Evolutionary conservation across 148 eudicot genomes (phyloP).

Genomic region (Euryodendron excelsum): DNA sequence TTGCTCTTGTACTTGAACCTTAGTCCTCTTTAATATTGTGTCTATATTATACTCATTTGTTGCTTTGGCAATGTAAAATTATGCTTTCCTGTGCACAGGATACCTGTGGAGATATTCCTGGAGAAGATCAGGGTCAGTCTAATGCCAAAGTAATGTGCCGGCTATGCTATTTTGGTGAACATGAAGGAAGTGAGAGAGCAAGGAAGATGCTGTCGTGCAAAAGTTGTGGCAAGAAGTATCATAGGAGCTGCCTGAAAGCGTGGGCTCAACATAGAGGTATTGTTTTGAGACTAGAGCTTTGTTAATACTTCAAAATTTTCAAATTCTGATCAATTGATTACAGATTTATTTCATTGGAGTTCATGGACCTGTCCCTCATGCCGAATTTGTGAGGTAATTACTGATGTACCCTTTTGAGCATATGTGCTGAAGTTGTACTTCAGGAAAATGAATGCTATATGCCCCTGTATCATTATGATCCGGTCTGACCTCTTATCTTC

Average conservation of each 20-base stretch:
- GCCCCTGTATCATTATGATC: background rate
- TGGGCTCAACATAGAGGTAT: slow-evolving; percentile 94
- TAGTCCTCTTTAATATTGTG: background rate
- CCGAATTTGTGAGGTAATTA: slow-evolving; percentile 80
- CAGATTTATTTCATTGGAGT: slow-evolving; percentile 99
- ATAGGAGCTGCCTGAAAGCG: slow-evolving; percentile 76
- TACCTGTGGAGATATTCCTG: slow-evolving; percentile 44
- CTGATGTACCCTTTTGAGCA: background rate
- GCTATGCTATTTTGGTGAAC: slow-evolving; percentile 83
- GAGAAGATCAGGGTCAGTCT: slow-evolving; percentile 62
- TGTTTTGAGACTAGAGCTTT: slow-evolving; percentile 7
- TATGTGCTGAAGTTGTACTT: background rate
- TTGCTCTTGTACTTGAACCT: background rate
- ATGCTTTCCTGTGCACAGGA: slow-evolving; percentile 35
- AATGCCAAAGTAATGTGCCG: slow-evolving; percentile 82
- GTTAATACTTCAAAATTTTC: slow-evolving; percentile 1
- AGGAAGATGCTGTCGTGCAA: slow-evolving; percentile 85
- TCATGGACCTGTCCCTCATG: slow-evolving; percentile 97
- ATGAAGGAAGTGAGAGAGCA: slow-evolving; percentile 87
- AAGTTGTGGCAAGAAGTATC: slow-evolving; percentile 90
- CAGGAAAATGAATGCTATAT: background rate
- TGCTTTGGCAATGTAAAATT: slow-evolving; percentile 4
- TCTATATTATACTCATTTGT: background rate
- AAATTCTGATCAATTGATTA: slow-evolving; percentile 19
- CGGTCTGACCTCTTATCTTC: background rate